Percentiles rank a stretch among this genome's conserved stretches.
These are phyloP conservation scores for Halteria grandinella DNA, from an alignment of 73 alveolate genomes.

Conservation along the genomic window DNA sequence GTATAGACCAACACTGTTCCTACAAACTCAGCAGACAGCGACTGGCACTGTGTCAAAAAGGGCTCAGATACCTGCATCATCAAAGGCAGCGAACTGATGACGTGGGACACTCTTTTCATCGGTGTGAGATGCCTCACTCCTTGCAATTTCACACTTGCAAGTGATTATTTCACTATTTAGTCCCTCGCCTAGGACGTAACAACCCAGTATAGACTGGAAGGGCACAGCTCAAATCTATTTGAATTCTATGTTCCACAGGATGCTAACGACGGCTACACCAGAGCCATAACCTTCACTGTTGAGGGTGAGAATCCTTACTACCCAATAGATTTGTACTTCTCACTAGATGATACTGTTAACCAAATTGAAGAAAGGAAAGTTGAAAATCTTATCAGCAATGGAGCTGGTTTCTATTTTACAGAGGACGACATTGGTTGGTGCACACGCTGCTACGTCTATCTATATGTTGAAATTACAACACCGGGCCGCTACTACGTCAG, in stretches of 20 bases:
- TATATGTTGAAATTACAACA: background rate
- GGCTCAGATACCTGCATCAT: slow-evolving; percentile 50
- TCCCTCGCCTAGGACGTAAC: background rate
- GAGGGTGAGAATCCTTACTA: background rate
- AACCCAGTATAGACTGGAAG: slow-evolving; percentile 7
- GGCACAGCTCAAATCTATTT: slow-evolving; percentile 19
- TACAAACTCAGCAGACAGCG: background rate
- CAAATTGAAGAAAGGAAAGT: slow-evolving; percentile 27
- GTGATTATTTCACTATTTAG: background rate
- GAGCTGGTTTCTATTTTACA: slow-evolving; percentile 23
- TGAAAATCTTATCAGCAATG: background rate
- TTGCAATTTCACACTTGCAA: slow-evolving; percentile 10
- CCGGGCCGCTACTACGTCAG: slow-evolving; percentile 39
- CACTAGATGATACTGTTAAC: background rate
- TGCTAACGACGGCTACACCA: slow-evolving; percentile 20
- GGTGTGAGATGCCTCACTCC: slow-evolving; percentile 47
- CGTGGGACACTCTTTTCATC: slow-evolving; percentile 2
- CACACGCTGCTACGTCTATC: slow-evolving; percentile 35
- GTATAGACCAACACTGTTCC: slow-evolving; percentile 22
- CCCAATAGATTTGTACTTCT: slow-evolving; percentile 28
- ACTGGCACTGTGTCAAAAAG: slow-evolving; percentile 14
- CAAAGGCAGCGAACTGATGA: background rate
- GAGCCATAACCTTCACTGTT: slow-evolving; percentile 4
- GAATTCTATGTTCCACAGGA: background rate
- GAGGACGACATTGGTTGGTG: slow-evolving; percentile 40